These are phyloP conservation scores for Dictyostelium firmibasis DNA, from an alignment of 78 protist genomes.

Conservation along the genomic window DNA sequence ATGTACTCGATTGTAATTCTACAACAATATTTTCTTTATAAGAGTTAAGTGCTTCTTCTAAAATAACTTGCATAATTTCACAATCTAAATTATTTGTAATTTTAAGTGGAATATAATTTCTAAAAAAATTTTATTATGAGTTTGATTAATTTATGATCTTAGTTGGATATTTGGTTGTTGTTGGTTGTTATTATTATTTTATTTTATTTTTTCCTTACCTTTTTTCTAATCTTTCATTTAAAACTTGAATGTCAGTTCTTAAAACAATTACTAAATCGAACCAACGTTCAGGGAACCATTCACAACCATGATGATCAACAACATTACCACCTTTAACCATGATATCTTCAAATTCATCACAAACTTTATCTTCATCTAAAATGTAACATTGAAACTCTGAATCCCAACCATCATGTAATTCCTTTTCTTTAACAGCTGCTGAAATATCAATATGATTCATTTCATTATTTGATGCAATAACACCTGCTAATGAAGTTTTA, in stretches of 20 bases:
- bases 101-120: slow-evolving; percentile 86
- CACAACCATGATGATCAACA: slow-evolving; percentile 93
- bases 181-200: no score
- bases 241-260: slow-evolving; percentile 76
- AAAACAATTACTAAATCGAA: slow-evolving; percentile 93
- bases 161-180: no score
- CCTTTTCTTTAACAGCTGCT: slow-evolving; percentile 82
- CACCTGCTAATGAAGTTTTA: slow-evolving; percentile 58
- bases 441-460: slow-evolving; percentile 82
- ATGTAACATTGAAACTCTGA: slow-evolving; percentile 85
- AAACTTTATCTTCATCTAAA: slow-evolving; percentile 92
- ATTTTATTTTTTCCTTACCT: neutral
- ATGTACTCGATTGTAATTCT: slow-evolving; percentile 21
- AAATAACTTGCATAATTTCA: slow-evolving; percentile 91
- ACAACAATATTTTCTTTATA: slow-evolving; percentile 73
- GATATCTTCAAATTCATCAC: slow-evolving; percentile 72
- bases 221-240: slow-evolving; percentile 83
- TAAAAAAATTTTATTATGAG: no score
- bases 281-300: slow-evolving; percentile 96
- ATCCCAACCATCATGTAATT: slow-evolving; percentile 87
- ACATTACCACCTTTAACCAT: slow-evolving; percentile 84
- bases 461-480: slow-evolving; percentile 8
- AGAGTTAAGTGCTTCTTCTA: slow-evolving; percentile 90
- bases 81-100: slow-evolving; percentile 89
- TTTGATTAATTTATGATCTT: no score